Evolutionary conservation across 2,329 filamentous ascomycete species (phyloP), one percentile per base, ranked within the genome.

Genomic region (Monilinia laxa): DNA sequence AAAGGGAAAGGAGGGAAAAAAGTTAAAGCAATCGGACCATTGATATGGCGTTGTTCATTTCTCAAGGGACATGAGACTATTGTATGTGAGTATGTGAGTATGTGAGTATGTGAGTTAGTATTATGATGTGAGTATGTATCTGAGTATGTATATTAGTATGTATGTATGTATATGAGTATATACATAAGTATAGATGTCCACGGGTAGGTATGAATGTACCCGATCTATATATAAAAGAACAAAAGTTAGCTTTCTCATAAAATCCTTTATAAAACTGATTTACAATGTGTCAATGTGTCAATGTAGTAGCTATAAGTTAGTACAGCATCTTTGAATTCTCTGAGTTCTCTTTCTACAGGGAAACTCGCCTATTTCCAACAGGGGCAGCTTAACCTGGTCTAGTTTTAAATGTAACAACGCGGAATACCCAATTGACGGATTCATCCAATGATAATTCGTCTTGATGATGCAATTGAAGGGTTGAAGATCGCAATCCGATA

Each of bases 381-480:
- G 25, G 55, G 55, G 38, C 12, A 58, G 55, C 55, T 58, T 14
- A 45, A 42, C 7, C 23, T 58, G 6, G 55, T 42, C 31, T 35
- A 9, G 2, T 23, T 40, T 40, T 40, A 14, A 20, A 25, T 57
- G 54, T 35, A 57, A 38, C 42, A 31, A 14, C 42, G 40, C 38
- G 56, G 56, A 16, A 35, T 47, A 18, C n/a, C 45, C 45, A 38
- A 31, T 23, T n/a, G 28, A n/a, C 23, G 5, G 11, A 51, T 51
- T 20, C 12, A 45, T 3, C 64, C 64, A 65, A 65, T 65, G 31
- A 53, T 11, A 16, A 4, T 53, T 31, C 40, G 16, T 18, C 28
- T 23, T n/a, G 23, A 65, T 65, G 64, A 65, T 65, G 64, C 64
- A 59, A 65, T 65, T n/a, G 31, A 42, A 52, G 49, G 55, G 55